A percentile compares a stretch with the other conserved stretches of the same genome.
Evolutionary conservation across 805 yeast genomes (phyloP).

Genomic region (Myxozyma kluyveri): DNA sequence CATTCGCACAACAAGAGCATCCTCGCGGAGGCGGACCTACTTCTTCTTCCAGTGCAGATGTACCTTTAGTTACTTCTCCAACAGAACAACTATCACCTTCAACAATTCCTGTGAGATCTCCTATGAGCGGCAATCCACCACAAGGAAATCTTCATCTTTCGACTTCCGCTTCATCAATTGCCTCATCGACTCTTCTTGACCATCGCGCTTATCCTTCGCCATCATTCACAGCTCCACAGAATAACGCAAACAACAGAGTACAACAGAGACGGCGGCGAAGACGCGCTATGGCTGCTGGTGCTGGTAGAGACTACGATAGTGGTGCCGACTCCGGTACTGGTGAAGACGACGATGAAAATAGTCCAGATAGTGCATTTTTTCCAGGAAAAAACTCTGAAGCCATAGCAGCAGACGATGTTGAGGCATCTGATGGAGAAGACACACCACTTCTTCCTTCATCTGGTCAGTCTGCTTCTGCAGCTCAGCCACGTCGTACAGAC

Average conservation of each 20-base stretch:
- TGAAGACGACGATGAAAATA: slow-evolving; percentile 9
- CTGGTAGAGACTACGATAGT: background rate
- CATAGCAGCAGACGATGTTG: too few relatives aligned
- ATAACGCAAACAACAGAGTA: background rate
- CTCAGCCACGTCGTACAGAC: too few relatives aligned
- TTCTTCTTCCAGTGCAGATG: too few relatives aligned
- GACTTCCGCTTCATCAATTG: slow-evolving; percentile 14
- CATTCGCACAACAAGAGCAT: slow-evolving; percentile 7
- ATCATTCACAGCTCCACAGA: background rate
- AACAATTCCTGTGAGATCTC: too few relatives aligned
- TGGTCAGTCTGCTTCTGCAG: background rate
- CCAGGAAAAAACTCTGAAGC: too few relatives aligned
- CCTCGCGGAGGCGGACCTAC: background rate
- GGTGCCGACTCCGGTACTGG: background rate
- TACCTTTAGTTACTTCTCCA: too few relatives aligned
- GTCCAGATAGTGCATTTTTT: too few relatives aligned
- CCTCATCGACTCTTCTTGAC: slow-evolving; percentile 21
- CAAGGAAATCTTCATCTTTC: too few relatives aligned
- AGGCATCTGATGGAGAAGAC: background rate
- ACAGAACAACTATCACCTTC: too few relatives aligned
- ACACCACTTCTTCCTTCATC: background rate
- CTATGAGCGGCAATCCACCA: too few relatives aligned
- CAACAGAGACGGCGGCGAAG: background rate
- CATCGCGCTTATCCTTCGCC: slow-evolving; percentile 16
- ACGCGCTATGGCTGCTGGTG: background rate